Evolutionary conservation across 208 protist genomes (phyloP).

Genomic region (Leishmania aethiopica): DNA sequence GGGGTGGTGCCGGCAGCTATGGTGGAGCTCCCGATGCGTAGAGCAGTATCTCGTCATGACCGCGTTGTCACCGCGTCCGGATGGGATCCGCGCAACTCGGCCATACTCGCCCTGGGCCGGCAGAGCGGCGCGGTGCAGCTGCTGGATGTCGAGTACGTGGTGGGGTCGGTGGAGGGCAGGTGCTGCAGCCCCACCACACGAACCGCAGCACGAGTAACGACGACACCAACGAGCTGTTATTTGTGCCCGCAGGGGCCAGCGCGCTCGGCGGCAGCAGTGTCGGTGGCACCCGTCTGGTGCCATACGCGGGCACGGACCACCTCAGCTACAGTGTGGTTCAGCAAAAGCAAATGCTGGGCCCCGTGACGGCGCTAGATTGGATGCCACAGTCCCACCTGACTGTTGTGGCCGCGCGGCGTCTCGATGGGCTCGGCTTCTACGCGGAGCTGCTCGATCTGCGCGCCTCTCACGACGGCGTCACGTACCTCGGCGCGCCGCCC

Average conservation of each 20-base stretch:
- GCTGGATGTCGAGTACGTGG: slow-evolving; percentile 59
- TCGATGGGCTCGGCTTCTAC: slow-evolving; percentile 57
- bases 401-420: slow-evolving; percentile 53
- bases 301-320: slow-evolving; percentile 22
- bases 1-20: slow-evolving; percentile 3
- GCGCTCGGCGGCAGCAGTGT: slow-evolving; percentile 1
- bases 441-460: slow-evolving; percentile 75
- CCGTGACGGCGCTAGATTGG: slow-evolving; percentile 74
- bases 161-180: slow-evolving; percentile 19
- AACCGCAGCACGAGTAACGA: slow-evolving; percentile 20
- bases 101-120: slow-evolving; percentile 63
- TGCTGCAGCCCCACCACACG: slow-evolving; percentile 24
- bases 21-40: slow-evolving; percentile 9
- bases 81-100: slow-evolving; percentile 64
- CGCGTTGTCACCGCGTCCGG: slow-evolving; percentile 41
- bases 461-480: slow-evolving; percentile 45
- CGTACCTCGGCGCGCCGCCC: slow-evolving; percentile 54
- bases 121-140: slow-evolving; percentile 66
- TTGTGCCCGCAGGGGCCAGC: slow-evolving; percentile 1
- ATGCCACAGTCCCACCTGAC: slow-evolving; percentile 58
- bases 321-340: slow-evolving; percentile 33
- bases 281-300: not conserved
- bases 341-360: slow-evolving; percentile 43
- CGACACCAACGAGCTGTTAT: slow-evolving; percentile 10
- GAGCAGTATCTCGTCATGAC: slow-evolving; percentile 11